These are phyloP conservation scores for Angophora floribunda DNA, from an alignment of 345 rosid genomes.

Conservation along the genomic window DNA sequence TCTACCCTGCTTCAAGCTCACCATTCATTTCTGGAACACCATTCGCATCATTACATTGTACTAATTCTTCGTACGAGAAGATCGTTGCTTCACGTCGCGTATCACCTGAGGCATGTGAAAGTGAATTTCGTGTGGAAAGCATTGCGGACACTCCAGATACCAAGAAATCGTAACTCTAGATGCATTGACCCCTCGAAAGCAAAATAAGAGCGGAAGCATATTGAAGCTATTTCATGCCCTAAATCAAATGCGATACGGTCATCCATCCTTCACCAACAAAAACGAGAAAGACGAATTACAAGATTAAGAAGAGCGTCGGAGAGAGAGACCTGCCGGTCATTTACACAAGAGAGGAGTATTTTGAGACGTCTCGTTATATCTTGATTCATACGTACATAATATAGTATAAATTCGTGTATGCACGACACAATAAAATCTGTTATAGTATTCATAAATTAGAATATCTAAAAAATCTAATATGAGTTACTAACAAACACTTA, in stretches of 20 bases:
- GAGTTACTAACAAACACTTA: not conserved
- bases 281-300: not conserved
- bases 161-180: not conserved
- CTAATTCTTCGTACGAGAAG: too few species aligned
- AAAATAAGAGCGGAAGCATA: not conserved
- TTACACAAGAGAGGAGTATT: not conserved
- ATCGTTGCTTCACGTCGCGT: not conserved
- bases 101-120: not conserved
- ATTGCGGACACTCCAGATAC: not conserved
- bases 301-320: too few species aligned
- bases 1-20: accelerated
- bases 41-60: not conserved
- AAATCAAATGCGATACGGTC: not conserved
- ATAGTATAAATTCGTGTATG: not conserved
- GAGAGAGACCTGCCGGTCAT: not conserved
- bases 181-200: not conserved
- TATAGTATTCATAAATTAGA: not conserved
- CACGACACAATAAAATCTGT: not conserved
- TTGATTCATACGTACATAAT: accelerated
- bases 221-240: not conserved
- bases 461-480: not conserved
- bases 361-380: not conserved
- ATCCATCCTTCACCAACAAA: not conserved
- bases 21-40: accelerated
- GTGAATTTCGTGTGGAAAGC: not conserved